These are phyloP conservation scores for Eutrema japonicum DNA, from an alignment of 345 rosid species.

Conservation along the genomic window DNA sequence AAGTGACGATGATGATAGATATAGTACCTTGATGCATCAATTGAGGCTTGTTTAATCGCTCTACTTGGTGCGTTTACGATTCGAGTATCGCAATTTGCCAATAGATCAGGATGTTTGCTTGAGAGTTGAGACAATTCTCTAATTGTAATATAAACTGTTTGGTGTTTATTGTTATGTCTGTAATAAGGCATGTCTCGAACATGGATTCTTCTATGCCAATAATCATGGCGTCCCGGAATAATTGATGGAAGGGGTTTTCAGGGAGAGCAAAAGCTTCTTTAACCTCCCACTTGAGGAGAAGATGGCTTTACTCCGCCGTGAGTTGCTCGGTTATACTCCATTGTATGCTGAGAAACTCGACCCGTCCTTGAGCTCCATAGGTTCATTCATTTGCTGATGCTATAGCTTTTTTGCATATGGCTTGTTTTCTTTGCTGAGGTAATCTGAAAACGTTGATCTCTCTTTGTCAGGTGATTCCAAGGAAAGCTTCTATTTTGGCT, in stretches of 20 bases:
- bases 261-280: slow-evolving; percentile 66
- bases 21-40: background rate
- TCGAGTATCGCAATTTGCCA: no score
- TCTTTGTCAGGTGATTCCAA: slow-evolving; percentile 70
- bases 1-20: background rate
- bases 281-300: slow-evolving; percentile 61
- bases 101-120: background rate
- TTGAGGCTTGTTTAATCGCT: slow-evolving; percentile 1
- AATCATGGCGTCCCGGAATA: slow-evolving; percentile 79
- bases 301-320: slow-evolving; percentile 55
- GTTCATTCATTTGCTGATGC: slow-evolving; percentile 22
- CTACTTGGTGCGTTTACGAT: background rate
- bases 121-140: slow-evolving; percentile 5
- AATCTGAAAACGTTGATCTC: background rate
- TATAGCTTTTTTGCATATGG: background rate
- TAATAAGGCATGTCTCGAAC: slow-evolving; percentile 72
- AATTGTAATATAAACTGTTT: background rate
- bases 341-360: slow-evolving; percentile 67
- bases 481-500: slow-evolving; percentile 78
- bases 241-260: slow-evolving; percentile 46
- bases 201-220: slow-evolving; percentile 88
- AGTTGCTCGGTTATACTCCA: slow-evolving; percentile 68
- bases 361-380: slow-evolving; percentile 30
- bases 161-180: slow-evolving; percentile 9
- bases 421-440: background rate